Evolutionary conservation across 1,284 basidiomycete genomes (phyloP).

Genomic region (Pholiota adiposa): DNA sequence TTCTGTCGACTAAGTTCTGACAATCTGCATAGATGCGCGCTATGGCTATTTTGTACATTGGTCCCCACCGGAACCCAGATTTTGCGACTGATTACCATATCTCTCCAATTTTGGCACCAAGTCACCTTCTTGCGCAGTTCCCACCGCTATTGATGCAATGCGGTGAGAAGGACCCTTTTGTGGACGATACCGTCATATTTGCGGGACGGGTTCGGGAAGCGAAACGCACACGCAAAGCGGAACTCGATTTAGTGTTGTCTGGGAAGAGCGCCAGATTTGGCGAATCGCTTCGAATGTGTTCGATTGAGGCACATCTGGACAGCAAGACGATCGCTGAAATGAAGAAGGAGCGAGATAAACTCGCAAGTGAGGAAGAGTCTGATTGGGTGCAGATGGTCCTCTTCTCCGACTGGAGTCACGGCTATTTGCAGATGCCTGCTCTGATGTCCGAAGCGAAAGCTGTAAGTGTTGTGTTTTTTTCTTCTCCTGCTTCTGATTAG

Average conservation of each 20-base stretch:
- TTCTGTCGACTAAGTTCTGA: background rate
- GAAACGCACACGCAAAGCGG: constrained; percentile 78
- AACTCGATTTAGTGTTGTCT: constrained; percentile 59
- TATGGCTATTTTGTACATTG: constrained; percentile 97
- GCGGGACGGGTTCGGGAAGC: constrained; percentile 93
- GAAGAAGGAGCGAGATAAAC: constrained; percentile 59
- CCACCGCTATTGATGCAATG: constrained; percentile 93
- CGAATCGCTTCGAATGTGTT: constrained; percentile 56
- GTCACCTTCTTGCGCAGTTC: constrained; percentile 85
- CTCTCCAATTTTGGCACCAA: constrained; percentile 91
- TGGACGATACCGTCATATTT: constrained; percentile 95
- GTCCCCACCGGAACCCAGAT: constrained; percentile 90
- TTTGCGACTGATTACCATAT: constrained; percentile 95
- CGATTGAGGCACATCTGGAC: constrained; percentile 31
- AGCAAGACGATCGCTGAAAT: constrained; percentile 44
- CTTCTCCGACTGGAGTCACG: constrained; percentile 91
- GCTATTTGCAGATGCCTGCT: constrained; percentile 92
- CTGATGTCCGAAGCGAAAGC: constrained; percentile 84
- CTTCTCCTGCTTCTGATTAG: background rate
- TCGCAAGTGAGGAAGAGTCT: constrained; percentile 77
- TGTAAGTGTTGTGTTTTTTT: constrained; percentile 38
- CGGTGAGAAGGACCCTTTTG: constrained; percentile 96
- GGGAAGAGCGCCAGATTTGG: constrained; percentile 64
- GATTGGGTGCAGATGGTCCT: constrained; percentile 96
- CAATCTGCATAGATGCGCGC: constrained; percentile 81